phyloP scores from a whole-genome alignment of 345 rosid species.

The Fremontodendron californicum region DNA sequence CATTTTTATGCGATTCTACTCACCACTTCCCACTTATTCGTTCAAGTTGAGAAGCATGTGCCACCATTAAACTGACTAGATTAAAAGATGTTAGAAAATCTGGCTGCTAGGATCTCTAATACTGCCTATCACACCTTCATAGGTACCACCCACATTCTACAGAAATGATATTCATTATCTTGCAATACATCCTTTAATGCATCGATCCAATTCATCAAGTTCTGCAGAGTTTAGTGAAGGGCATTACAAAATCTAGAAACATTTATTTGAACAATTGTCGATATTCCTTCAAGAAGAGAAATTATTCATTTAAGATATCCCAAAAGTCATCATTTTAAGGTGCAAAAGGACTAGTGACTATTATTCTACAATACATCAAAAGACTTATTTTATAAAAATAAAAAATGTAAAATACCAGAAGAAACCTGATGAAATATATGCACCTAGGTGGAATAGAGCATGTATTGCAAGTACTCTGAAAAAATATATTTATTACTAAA shows the following conservation, averaged over 20 bases:
- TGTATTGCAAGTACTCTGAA: too few species aligned
- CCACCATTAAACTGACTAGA: conserved; percentile 20
- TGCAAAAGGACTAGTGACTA: too few species aligned
- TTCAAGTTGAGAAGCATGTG: conserved; percentile 16
- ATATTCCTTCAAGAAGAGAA: background rate
- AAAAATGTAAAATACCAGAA: background rate
- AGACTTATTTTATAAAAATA: background rate
- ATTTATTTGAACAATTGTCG: background rate
- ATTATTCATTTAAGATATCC: background rate
- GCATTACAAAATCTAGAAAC: background rate
- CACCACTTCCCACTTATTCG: conserved; percentile 23
- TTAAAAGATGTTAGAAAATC: background rate
- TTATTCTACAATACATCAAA: too few species aligned
- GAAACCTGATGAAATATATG: too few species aligned
- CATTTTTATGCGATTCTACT: conserved; percentile 31
- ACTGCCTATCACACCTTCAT: conserved; percentile 6
- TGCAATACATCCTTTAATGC: background rate
- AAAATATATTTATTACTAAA: too few species aligned
- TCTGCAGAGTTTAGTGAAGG: background rate
- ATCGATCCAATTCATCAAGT: background rate
- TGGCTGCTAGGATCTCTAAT: background rate
- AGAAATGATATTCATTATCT: background rate
- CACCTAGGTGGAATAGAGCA: too few species aligned
- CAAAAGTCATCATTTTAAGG: background rate
- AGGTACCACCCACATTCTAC: background rate